Percentiles rank a stretch among this genome's conserved stretches.
phyloP scores from a whole-genome alignment of 257 asterid species.

The Primulina eburnea region DNA sequence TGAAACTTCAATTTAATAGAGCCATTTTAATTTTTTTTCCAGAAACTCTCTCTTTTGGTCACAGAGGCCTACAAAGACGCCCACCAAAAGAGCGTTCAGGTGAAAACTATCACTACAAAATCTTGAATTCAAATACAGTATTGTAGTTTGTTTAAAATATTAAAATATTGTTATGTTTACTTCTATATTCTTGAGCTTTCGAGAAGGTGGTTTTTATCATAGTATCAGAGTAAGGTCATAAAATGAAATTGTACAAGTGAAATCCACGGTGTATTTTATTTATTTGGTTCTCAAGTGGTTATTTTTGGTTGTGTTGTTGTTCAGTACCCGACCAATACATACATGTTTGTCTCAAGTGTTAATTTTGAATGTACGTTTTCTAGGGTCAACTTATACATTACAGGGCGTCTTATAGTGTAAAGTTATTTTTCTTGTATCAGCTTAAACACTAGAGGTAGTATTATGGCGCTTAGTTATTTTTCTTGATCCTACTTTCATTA shows the following conservation, averaged over 20 bases:
- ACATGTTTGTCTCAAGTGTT: not conserved
- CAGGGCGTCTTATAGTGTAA: not conserved
- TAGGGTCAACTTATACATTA: not conserved
- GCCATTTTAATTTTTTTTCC: conserved; percentile 19
- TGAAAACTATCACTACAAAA: conserved; percentile 20
- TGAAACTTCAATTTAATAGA: conserved; percentile 2
- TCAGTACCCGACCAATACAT: not conserved
- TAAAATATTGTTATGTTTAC: no score
- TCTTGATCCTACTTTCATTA: conserved; percentile 9
- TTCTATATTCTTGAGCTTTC: not conserved
- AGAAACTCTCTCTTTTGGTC: conserved; percentile 61
- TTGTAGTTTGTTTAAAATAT: not conserved
- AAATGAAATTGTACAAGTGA: not conserved
- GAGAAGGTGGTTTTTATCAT: not conserved
- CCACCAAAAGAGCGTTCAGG: conserved; percentile 67
- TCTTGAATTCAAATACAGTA: not conserved
- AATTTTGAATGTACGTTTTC: not conserved
- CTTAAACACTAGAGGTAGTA: not conserved
- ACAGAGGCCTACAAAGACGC: conserved; percentile 77
- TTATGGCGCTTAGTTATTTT: not conserved
- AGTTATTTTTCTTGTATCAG: not conserved
- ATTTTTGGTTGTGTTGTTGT: not conserved
- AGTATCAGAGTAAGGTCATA: not conserved
- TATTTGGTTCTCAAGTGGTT: not conserved
- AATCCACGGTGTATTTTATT: no score